Base-by-base conservation (phyloP, 192 early-diverging fungal genomes). In the Backusella sp. region DNA sequence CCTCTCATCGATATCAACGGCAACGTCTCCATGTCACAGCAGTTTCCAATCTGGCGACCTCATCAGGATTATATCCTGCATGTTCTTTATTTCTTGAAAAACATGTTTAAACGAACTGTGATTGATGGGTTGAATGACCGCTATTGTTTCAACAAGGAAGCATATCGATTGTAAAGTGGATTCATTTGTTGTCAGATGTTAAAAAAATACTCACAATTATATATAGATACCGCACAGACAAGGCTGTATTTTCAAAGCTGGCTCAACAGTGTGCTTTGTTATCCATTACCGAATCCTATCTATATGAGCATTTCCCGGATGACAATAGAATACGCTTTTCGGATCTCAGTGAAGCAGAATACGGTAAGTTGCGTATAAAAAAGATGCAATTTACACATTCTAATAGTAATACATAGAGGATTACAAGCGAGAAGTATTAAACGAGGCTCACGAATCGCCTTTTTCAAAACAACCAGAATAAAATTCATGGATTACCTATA, bases 51-150 rank as follows among this genome's bases (percentile, higher is more conserved):
- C 70, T 96, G 94, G 94, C 82, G 91, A 78, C 90, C 95, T 12
- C 86, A 94, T 73, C 91, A 89, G 75, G 93, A 96, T 80, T 93
- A 90, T 77, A 89, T 97, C 17, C 90, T 89, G 70, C 94, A 97
- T 78, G 83, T 96, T 3, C 86, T 97, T 75, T 92, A 96, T 74
- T 97, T 94, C 76, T 75, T 96, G 19, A 96, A 96, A 79, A 94
- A 95, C 53, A 83, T 89, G 8, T 97, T 96, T 81, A 94, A 94
- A 70, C 91, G 94, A 71, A 83, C 85, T 19, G 93, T 95, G 14
- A 77, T 97, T 73, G 85, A 86, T 44, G 83, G 84, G 26, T 77
- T 94, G 39, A 26, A 78, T 73, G 90, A 92, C 72, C 81, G 86
- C 12, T 73, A 90, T 68, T 92, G 90, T 39, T 76, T 82, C 12